These are phyloP conservation scores for Fragaria iinumae DNA, from an alignment of 306 rosid genomes.

Conservation along the genomic window DNA sequence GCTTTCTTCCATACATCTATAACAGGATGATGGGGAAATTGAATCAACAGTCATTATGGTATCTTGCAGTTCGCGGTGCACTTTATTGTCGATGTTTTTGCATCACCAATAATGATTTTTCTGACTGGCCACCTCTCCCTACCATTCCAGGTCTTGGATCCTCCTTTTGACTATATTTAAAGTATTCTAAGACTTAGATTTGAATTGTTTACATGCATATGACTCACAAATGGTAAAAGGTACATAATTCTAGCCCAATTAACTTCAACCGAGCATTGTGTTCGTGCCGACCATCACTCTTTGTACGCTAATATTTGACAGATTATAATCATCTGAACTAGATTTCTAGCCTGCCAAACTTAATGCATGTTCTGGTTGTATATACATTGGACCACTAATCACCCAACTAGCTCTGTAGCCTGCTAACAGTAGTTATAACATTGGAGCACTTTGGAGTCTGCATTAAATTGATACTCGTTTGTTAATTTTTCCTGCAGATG, in stretches of 20 bases:
- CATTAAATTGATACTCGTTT: conserved; percentile 16
- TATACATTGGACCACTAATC: neutral
- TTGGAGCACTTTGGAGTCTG: neutral
- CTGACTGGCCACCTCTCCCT: conserved; percentile 89
- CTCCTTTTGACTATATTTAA: neutral
- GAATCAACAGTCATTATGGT: conserved; percentile 71
- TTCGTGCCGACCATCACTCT: conserved; percentile 1
- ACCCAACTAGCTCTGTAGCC: neutral
- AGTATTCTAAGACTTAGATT: conserved; percentile 11
- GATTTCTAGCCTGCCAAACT: neutral
- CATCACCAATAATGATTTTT: conserved; percentile 48
- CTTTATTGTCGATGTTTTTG: conserved; percentile 93
- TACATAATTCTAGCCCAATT: neutral
- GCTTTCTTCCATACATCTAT: conserved; percentile 88
- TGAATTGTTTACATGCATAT: conserved; percentile 16
- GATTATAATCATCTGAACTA: neutral
- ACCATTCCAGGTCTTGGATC: conserved; percentile 69
- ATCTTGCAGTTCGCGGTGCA: conserved; percentile 92
- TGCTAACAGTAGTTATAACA: neutral
- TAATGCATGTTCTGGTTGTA: neutral
- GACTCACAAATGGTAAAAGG: neutral
- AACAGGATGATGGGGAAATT: conserved; percentile 84
- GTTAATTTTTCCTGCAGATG: conserved; percentile 41
- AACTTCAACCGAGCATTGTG: neutral
- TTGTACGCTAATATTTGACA: neutral